Conservation (phyloP, 202 grass and related monocot species). For the Elaeis oleifera region DNA sequence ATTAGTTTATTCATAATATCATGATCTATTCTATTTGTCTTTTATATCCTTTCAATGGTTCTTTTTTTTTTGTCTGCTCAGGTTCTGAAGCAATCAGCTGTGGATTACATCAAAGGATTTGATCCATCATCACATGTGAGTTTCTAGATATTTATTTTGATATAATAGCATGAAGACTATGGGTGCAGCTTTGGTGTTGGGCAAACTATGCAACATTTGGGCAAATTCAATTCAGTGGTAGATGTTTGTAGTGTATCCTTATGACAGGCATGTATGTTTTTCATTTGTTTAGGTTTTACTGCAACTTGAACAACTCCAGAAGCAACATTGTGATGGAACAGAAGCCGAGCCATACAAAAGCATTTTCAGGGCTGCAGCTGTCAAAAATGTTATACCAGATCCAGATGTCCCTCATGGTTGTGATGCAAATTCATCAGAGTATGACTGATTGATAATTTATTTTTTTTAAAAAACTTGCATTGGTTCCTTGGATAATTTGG, state of each 20-base stretch:
- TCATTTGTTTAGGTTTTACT: slow-evolving; percentile 51
- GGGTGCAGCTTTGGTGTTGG: too few relatives aligned
- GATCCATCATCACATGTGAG: slow-evolving; percentile 60
- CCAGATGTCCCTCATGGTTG: slow-evolving; percentile 58
- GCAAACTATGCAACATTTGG: too few relatives aligned
- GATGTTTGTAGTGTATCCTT: slow-evolving; percentile 21
- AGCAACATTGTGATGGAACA: slow-evolving; percentile 25
- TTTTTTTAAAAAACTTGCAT: not conserved
- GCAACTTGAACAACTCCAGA: slow-evolving; percentile 59
- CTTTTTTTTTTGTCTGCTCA: slow-evolving; percentile 22
- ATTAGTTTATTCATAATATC: too few relatives aligned
- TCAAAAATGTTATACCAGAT: slow-evolving; percentile 73
- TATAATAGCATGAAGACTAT: too few relatives aligned
- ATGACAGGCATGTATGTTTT: slow-evolving; percentile 12
- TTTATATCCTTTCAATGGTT: too few relatives aligned
- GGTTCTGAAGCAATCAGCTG: slow-evolving; percentile 61
- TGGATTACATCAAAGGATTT: slow-evolving; percentile 65
- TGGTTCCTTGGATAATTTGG: not conserved
- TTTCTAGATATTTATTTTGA: not conserved
- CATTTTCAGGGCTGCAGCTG: slow-evolving; percentile 46
- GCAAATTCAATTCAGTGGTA: too few relatives aligned
- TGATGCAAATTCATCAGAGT: slow-evolving; percentile 54
- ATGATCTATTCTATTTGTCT: too few relatives aligned
- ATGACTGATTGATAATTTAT: slow-evolving; percentile 21
- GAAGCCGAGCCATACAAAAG: slow-evolving; percentile 25